Percentiles rank a stretch among this genome's conserved stretches.
phyloP scores from a whole-genome alignment of 1,139 yeast species.

The Yamadazyma oceani region DNA sequence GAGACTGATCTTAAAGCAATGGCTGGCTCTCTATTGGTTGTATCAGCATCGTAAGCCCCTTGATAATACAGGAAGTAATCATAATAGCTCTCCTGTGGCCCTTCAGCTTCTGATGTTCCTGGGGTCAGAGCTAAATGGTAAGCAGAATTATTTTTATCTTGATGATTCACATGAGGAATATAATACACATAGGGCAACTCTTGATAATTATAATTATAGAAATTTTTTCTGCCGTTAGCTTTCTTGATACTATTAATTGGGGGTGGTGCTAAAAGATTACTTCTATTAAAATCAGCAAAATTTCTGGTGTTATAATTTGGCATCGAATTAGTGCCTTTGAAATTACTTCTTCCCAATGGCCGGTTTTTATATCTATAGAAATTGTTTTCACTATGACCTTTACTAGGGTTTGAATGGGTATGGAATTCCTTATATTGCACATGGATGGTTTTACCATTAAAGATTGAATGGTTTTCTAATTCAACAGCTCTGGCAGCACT shows the following conservation, averaged over 20 bases:
- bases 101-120: background rate
- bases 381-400: background rate
- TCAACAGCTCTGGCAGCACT: slow-evolving; percentile 84
- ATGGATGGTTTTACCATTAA: slow-evolving; percentile 72
- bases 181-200: slow-evolving; percentile 2
- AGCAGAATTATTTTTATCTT: background rate
- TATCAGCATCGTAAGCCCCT: background rate
- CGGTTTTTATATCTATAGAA: background rate
- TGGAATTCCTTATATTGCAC: slow-evolving; percentile 77
- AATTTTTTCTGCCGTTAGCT: slow-evolving; percentile 2
- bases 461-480: slow-evolving; percentile 75
- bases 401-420: slow-evolving; percentile 3
- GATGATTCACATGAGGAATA: slow-evolving; percentile 2
- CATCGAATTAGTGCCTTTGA: background rate
- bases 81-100: background rate
- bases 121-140: background rate
- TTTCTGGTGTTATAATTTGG: background rate
- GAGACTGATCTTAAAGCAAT: too few relatives aligned
- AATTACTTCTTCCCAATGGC: background rate
- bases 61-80: background rate
- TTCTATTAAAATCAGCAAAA: slow-evolving; percentile 5
- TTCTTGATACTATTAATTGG: slow-evolving; percentile 54
- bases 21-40: background rate
- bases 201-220: slow-evolving; percentile 1
- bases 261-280: slow-evolving; percentile 60